Percentiles rank a stretch among this genome's conserved stretches.
Conservation (phyloP, 805 yeast genomes). For the Yarrowia sp. region DNA sequence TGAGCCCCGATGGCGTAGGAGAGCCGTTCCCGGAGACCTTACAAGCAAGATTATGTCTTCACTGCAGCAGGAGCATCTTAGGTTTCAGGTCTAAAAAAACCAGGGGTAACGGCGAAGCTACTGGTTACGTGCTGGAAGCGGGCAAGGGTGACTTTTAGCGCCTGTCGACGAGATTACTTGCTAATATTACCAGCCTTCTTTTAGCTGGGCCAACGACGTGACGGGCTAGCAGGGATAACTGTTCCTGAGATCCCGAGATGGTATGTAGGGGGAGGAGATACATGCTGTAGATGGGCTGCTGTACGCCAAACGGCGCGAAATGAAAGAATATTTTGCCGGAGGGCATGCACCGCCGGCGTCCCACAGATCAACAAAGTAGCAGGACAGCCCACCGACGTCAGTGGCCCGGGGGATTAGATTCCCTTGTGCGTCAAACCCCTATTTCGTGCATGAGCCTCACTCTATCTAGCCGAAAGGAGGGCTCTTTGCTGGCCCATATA, state of each 20-base stretch:
- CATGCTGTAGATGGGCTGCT: too few relatives aligned
- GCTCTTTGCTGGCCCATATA: background rate
- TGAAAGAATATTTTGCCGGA: too few relatives aligned
- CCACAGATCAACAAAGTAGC: background rate
- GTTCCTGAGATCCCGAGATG: too few relatives aligned
- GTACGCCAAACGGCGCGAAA: too few relatives aligned
- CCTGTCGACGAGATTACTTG: background rate
- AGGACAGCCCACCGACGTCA: too few relatives aligned
- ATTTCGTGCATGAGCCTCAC: constrained; percentile 11
- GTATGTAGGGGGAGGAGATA: too few relatives aligned
- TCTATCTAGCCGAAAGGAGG: constrained; percentile 9
- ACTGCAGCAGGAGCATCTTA: background rate
- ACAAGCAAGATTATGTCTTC: constrained; percentile 10
- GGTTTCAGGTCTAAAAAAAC: background rate
- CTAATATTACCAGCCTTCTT: background rate
- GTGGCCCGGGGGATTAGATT: too few relatives aligned
- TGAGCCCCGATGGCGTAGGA: background rate
- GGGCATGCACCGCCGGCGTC: too few relatives aligned
- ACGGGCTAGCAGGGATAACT: too few relatives aligned
- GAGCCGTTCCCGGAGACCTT: background rate
- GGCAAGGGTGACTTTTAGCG: background rate
- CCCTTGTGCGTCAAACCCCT: constrained; percentile 16
- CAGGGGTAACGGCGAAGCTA: constrained; percentile 16
- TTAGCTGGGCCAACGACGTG: too few relatives aligned
- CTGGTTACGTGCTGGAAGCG: background rate